Percentiles rank a stretch among this genome's conserved stretches.
phyloP scores from a whole-genome alignment of 177 flowering plant species.

The Vitis hybrid region DNA sequence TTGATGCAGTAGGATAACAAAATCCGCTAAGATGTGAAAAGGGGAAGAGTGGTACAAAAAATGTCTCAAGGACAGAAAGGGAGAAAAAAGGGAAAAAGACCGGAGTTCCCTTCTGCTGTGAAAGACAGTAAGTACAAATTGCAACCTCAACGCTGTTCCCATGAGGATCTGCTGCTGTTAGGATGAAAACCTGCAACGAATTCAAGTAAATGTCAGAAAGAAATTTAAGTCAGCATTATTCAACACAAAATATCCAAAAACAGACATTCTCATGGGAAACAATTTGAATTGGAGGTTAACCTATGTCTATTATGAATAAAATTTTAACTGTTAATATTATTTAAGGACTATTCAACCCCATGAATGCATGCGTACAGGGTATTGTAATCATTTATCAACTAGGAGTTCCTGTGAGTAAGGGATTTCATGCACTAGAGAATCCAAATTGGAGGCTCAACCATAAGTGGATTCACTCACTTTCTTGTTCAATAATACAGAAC shows the following conservation, averaged over 20 bases:
- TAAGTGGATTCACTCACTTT: background rate
- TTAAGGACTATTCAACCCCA: background rate
- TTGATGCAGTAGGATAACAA: too few species aligned
- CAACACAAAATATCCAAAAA: background rate
- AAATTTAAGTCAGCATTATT: background rate
- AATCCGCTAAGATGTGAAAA: too few species aligned
- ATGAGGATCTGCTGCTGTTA: background rate
- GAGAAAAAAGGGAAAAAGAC: too few species aligned
- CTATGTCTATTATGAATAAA: background rate
- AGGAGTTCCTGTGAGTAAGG: background rate
- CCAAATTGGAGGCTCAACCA: background rate
- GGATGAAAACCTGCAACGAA: slow-evolving; percentile 10
- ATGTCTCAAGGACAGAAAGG: too few species aligned
- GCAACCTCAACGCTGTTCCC: too few species aligned
- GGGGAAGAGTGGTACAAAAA: too few species aligned
- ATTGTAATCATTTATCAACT: too few species aligned
- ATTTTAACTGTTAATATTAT: background rate
- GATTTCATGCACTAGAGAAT: background rate
- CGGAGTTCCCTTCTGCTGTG: too few species aligned
- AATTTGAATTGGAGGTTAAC: background rate
- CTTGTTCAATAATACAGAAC: slow-evolving; percentile 6
- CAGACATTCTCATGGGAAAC: background rate
- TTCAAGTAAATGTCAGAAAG: background rate
- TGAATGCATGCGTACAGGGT: background rate
- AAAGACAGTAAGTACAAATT: background rate